Conservation (phyloP, 2,329 filamentous ascomycete species). For the Thermoascus crustaceus region DNA sequence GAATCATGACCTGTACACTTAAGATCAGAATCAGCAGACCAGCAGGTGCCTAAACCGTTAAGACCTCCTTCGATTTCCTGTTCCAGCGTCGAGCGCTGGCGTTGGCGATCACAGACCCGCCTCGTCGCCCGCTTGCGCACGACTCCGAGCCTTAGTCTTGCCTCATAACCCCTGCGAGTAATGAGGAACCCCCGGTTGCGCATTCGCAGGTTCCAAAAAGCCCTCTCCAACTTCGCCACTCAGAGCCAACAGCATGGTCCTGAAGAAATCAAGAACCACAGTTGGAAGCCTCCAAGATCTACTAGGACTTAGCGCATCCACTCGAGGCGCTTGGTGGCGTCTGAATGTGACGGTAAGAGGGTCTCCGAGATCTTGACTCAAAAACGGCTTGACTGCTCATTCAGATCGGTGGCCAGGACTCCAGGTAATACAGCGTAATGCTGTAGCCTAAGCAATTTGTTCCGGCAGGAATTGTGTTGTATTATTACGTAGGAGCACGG, state of each 20-base stretch:
- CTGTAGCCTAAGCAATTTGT: too few species aligned
- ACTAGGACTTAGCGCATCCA: background rate
- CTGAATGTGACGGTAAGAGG: background rate
- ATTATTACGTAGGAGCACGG: background rate
- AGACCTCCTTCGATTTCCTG: background rate
- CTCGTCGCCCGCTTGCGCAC: background rate
- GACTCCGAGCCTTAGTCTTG: background rate
- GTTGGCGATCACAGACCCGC: background rate
- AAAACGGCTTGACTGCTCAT: background rate
- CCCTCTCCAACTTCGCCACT: background rate
- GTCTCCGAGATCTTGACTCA: slow-evolving; percentile 1
- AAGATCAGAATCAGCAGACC: background rate
- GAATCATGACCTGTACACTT: background rate
- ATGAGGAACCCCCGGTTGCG: background rate
- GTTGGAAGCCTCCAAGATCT: background rate
- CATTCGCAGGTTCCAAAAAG: background rate
- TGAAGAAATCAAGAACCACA: background rate
- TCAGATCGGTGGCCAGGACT: background rate
- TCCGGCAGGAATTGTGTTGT: background rate
- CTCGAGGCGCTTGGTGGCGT: background rate
- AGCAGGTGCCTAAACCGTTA: background rate
- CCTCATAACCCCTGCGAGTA: background rate
- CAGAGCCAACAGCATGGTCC: slow-evolving; percentile 1
- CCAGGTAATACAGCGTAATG: background rate
- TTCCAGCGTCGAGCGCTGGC: background rate